Evolutionary conservation across 352 stramenopile genomes (phyloP).

Genomic region (Phytophthora sansomeana): DNA sequence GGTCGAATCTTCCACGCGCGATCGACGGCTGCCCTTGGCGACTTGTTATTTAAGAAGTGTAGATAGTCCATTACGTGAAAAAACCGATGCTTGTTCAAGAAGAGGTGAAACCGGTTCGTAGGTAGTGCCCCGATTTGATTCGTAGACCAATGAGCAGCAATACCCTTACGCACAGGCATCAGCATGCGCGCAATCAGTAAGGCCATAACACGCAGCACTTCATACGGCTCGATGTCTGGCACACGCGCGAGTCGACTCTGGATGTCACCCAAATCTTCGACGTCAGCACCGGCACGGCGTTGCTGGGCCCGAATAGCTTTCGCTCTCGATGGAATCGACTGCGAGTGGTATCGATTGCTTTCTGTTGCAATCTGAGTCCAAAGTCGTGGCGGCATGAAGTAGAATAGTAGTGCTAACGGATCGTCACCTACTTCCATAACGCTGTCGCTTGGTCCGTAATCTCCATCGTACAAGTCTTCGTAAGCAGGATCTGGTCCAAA

Average conservation of each 20-base stretch:
- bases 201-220: background rate
- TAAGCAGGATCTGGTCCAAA: slow-evolving; percentile 2
- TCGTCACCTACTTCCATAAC: background rate
- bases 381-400: slow-evolving; percentile 5
- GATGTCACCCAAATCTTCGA: slow-evolving; percentile 1
- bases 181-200: slow-evolving; percentile 11
- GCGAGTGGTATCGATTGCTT: slow-evolving; percentile 3
- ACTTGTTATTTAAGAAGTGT: slow-evolving; percentile 21
- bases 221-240: background rate
- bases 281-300: background rate
- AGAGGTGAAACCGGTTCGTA: background rate
- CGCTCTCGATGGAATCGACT: background rate
- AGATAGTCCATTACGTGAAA: slow-evolving; percentile 21
- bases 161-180: background rate
- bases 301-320: background rate
- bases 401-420: slow-evolving; percentile 10
- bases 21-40: background rate
- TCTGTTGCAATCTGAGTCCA: slow-evolving; percentile 3
- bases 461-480: background rate
- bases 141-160: slow-evolving; percentile 7
- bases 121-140: background rate
- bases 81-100: slow-evolving; percentile 13
- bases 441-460: no score
- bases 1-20: slow-evolving; percentile 8
- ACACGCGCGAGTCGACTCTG: background rate